Evolutionary conservation across 2,329 filamentous ascomycete species (phyloP).

Genomic region (Alternaria ventricosa): DNA sequence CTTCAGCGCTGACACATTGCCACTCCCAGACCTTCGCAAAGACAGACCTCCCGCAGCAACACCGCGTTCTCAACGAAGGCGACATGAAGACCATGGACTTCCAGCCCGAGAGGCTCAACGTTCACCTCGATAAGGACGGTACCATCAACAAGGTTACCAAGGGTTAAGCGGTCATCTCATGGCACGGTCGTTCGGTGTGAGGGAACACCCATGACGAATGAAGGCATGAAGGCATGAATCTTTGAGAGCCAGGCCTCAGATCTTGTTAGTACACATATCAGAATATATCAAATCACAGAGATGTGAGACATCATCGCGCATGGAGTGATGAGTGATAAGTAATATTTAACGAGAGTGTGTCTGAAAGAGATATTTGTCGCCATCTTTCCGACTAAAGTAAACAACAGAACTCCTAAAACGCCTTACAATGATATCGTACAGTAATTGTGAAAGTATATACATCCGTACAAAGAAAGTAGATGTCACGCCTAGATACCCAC

Average conservation of each 20-base stretch:
- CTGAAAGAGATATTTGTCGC: background rate
- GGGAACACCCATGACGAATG: background rate
- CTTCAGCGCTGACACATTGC: background rate
- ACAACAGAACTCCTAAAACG: background rate
- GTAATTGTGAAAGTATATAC: background rate
- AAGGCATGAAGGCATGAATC: background rate
- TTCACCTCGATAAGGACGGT: constrained; percentile 57
- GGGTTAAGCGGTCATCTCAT: constrained; percentile 41
- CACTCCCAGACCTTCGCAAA: constrained; percentile 56
- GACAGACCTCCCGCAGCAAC: constrained; percentile 55
- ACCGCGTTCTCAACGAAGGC: constrained; percentile 54
- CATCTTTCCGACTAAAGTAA: background rate
- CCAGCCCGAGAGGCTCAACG: constrained; percentile 57
- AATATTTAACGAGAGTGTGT: background rate
- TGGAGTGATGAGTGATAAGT: background rate
- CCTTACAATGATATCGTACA: background rate
- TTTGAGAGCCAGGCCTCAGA: background rate
- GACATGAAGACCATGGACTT: constrained; percentile 56
- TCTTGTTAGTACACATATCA: background rate
- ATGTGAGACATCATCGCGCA: background rate
- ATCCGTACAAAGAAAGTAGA: background rate
- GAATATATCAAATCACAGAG: background rate
- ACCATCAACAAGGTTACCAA: constrained; percentile 57
- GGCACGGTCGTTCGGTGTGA: background rate
- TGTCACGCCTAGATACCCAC: background rate